Conservation (phyloP, 139 green algal species). For the Dunaliella primolecta region DNA sequence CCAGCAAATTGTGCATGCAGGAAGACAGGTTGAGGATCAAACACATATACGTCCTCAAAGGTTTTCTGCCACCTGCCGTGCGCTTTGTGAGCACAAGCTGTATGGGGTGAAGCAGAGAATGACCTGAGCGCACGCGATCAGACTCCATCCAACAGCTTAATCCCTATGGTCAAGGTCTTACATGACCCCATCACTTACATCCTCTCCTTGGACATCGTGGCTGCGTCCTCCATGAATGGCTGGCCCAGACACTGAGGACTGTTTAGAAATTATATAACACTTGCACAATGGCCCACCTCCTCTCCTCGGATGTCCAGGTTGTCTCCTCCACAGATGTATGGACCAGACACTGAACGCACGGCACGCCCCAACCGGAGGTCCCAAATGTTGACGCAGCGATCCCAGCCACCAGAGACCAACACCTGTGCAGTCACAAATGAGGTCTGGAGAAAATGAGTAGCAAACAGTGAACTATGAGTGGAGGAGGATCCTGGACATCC, state of each 20-base stretch:
- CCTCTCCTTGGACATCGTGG: background rate
- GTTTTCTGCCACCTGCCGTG: no score
- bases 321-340: slow-evolving; percentile 52
- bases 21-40: no score
- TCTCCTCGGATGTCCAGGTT: slow-evolving; percentile 32
- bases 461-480: no score
- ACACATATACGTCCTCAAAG: no score
- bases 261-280: no score
- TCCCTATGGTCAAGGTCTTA: no score
- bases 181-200: background rate
- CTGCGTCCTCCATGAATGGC: background rate
- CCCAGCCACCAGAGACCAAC: slow-evolving; percentile 57
- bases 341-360: slow-evolving; percentile 49
- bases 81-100: no score
- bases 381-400: slow-evolving; percentile 60
- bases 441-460: background rate
- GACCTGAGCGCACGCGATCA: no score
- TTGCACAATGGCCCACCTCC: background rate
- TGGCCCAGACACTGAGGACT: background rate
- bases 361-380: slow-evolving; percentile 46
- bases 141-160: no score
- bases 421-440: slow-evolving; percentile 23
- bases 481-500: no score
- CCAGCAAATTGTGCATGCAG: no score
- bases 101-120: no score